Evolutionary conservation across 805 yeast species (phyloP).

Genomic region (Jamesozyma jinghongensis): DNA sequence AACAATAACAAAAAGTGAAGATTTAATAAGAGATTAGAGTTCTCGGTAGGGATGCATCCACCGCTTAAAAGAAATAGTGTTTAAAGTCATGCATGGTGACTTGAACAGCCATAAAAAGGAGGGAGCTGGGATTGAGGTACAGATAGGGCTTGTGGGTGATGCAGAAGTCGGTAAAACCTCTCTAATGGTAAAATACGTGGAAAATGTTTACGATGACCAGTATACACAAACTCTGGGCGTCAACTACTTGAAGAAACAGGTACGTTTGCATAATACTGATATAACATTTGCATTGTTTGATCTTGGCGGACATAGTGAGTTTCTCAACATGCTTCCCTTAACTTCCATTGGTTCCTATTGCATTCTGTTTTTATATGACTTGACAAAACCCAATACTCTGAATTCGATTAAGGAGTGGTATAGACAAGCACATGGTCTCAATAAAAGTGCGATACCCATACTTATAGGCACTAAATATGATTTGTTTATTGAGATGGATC

Average conservation of each 20-base stretch:
- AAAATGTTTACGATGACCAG: conserved; percentile 82
- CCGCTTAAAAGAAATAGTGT: too few relatives aligned
- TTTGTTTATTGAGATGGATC: conserved; percentile 66
- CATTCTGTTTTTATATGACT: conserved; percentile 78
- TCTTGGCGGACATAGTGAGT: conserved; percentile 91
- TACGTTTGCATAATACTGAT: conserved; percentile 74
- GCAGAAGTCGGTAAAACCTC: conserved; percentile 96
- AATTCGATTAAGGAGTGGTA: conserved; percentile 94
- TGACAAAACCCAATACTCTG: conserved; percentile 76
- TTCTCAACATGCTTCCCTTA: conserved; percentile 88
- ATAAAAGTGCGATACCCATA: conserved; percentile 83
- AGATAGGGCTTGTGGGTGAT: conserved; percentile 90
- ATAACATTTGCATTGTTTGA: conserved; percentile 93
- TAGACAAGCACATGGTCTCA: conserved; percentile 80
- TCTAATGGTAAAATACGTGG: conserved; percentile 94
- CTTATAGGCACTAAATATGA: conserved; percentile 93
- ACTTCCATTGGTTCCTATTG: conserved; percentile 92
- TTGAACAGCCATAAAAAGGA: too few relatives aligned
- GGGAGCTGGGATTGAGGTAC: conserved; percentile 32
- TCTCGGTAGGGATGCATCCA: too few relatives aligned
- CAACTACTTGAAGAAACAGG: conserved; percentile 85
- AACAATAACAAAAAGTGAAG: too few relatives aligned
- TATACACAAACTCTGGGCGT: conserved; percentile 94
- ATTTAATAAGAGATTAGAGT: too few relatives aligned
- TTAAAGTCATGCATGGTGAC: too few relatives aligned